Percentiles rank a stretch among this genome's conserved stretches.
phyloP scores from a whole-genome alignment of 179 eudicot species.

The Beta macrorhiza region DNA sequence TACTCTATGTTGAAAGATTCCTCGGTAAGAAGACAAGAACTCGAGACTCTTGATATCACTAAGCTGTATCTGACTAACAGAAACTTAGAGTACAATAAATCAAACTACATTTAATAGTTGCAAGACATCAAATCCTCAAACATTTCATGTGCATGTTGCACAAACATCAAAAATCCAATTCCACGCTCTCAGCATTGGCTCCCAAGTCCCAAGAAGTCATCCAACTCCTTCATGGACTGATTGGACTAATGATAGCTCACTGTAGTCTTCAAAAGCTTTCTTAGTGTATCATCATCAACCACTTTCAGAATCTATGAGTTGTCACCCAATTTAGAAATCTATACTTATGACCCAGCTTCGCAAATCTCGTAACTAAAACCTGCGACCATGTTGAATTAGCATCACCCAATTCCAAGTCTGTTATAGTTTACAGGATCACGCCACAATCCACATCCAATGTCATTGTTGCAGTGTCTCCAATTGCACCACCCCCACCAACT shows the following conservation, averaged over 20 bases:
- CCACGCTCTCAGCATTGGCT: slow-evolving; percentile 2
- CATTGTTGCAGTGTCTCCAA: neutral
- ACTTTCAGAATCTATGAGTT: neutral
- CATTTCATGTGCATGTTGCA: neutral
- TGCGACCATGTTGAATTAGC: neutral
- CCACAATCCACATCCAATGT: neutral
- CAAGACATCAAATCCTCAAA: neutral
- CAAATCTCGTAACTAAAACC: neutral
- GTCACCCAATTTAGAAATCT: neutral
- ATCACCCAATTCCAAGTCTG: neutral
- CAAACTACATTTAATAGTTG: neutral
- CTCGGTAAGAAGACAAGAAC: neutral
- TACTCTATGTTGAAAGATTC: neutral
- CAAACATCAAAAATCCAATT: neutral
- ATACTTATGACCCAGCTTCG: neutral
- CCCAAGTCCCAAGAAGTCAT: neutral
- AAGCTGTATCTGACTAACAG: neutral
- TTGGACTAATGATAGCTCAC: neutral
- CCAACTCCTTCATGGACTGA: neutral
- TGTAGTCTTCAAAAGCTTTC: neutral
- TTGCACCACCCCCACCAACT: slow-evolving; percentile 3
- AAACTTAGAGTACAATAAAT: slow-evolving; percentile 1
- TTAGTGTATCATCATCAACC: slow-evolving; percentile 1
- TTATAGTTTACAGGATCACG: neutral
- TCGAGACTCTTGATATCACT: neutral